phyloP scores from a whole-genome alignment of 1,284 basidiomycete species.

The Phaffia rhodozyma region DNA sequence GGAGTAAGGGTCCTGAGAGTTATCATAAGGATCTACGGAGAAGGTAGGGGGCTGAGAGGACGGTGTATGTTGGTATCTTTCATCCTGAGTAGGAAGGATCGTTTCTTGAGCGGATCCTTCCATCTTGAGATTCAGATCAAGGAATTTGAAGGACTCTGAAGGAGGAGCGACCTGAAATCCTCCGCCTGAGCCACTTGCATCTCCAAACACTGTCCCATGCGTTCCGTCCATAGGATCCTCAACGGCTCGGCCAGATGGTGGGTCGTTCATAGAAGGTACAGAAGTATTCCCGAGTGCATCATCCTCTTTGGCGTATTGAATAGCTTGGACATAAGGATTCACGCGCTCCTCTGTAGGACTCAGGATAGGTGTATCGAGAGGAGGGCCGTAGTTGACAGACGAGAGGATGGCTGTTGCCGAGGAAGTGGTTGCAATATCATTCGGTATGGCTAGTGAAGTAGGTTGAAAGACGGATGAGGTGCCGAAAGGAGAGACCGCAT shows the following conservation, averaged over 20 bases:
- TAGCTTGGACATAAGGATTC: slow-evolving; percentile 7
- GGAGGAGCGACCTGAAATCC: neutral
- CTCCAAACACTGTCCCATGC: neutral
- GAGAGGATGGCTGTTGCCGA: neutral
- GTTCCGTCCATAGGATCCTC: neutral
- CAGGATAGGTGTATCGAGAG: slow-evolving; percentile 1
- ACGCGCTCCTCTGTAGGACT: slow-evolving; percentile 1
- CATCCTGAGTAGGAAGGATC: too few relatives aligned
- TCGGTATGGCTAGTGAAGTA: neutral
- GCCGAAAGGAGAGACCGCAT: slow-evolving; percentile 15
- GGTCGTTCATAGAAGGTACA: neutral
- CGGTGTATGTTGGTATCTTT: too few relatives aligned
- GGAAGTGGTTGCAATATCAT: neutral
- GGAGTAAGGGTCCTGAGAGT: neutral
- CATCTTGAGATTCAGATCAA: too few relatives aligned
- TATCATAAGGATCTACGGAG: neutral
- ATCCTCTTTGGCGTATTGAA: slow-evolving; percentile 9
- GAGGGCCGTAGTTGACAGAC: neutral
- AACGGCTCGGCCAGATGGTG: too few relatives aligned
- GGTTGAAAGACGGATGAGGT: slow-evolving; percentile 5
- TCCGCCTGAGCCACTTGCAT: neutral
- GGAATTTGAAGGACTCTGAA: neutral
- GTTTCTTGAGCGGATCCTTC: too few relatives aligned
- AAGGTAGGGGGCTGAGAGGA: neutral
- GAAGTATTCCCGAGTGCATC: neutral